Evolutionary conservation across 345 rosid species (phyloP), one percentile per base, ranked within the genome.

Genomic region (Boechera stricta): DNA sequence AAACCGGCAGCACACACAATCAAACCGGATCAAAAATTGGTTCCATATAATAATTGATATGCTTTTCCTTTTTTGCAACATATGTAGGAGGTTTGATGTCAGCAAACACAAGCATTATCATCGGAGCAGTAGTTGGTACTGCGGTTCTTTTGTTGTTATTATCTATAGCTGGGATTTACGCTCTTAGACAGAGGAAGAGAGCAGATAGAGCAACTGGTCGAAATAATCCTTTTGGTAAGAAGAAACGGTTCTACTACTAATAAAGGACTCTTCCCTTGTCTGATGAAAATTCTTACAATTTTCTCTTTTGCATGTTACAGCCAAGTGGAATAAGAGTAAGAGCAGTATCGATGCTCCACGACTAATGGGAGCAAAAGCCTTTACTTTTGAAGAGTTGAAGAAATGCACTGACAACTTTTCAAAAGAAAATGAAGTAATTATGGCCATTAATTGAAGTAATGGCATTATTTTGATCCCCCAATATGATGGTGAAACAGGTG

Each of bases 341-440:
- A 84, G 80, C 84, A 83, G 82, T 3, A 89, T 87, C 8, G 77
- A 74, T 41, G 76, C 87, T 60, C 98, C 98, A 11, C 91, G 85
- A 41, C 72, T 94, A 44, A 85, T 85, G 83, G 97, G 94, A 69
- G 91, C 94, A 48, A 90, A 88, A 85, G 74, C 84, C 66, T 94
- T 88, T 80, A 85, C 91, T 59, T 82, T 85, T 38, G 91, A 89
- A 54, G 98, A 94, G 79, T 79, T 92, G 7, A 90, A 79, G 77
- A 92, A 85, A 77, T 88, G 81, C 73, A 83, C 92, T n/a, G 80
- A 83, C 32, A 87, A 87, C 32, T 94, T 94, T 79, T 86, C 93
- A 29, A 86, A 89, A 7, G 75, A 87, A 77, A 90, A 83, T 65
- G 86, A 77, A 52, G 73, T n/a, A n/a, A n/a, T n/a, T n/a, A n/a